These are phyloP conservation scores for Jaminaea rosea DNA, from an alignment of 1,284 basidiomycete species.

Conservation along the genomic window DNA sequence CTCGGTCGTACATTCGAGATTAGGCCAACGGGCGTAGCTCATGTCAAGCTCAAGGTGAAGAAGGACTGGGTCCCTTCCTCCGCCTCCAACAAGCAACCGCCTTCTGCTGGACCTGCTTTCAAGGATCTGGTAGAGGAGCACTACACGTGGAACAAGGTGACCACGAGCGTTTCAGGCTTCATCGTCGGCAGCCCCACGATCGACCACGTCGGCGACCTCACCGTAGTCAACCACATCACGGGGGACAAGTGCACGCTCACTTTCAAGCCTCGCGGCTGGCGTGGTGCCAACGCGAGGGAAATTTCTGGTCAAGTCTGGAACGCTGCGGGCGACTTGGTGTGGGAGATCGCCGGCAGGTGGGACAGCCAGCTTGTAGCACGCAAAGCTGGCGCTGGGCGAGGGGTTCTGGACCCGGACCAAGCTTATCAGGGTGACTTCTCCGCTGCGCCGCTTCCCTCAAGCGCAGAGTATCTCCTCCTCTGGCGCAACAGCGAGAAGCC, in stretches of 20 bases:
- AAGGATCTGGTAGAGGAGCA: conserved; percentile 53
- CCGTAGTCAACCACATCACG: conserved; percentile 85
- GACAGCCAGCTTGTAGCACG: conserved; percentile 86
- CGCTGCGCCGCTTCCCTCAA: conserved; percentile 49
- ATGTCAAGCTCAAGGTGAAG: conserved; percentile 67
- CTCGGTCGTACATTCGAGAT: conserved; percentile 89
- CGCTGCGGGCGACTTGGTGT: conserved; percentile 58
- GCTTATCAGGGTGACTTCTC: conserved; percentile 47
- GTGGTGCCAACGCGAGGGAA: conserved; percentile 81
- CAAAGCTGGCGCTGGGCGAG: conserved; percentile 58
- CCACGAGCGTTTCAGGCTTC: conserved; percentile 62
- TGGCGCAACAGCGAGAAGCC: conserved; percentile 80
- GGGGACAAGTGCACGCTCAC: conserved; percentile 80
- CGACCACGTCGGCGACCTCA: conserved; percentile 89
- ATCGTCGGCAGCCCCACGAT: conserved; percentile 87
- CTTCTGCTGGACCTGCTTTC: conserved; percentile 6
- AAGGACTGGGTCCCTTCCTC: conserved; percentile 16
- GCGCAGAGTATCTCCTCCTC: conserved; percentile 64
- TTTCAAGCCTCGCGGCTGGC: conserved; percentile 93
- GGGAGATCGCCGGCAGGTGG: conserved; percentile 94
- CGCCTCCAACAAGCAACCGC: conserved; percentile 18
- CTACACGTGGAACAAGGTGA: conserved; percentile 79
- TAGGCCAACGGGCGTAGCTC: conserved; percentile 83
- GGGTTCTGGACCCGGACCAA: conserved; percentile 66
- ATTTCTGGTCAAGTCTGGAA: conserved; percentile 78